These are phyloP conservation scores for Telopea speciosissima DNA, from an alignment of 177 flowering plant species.

Conservation along the genomic window DNA sequence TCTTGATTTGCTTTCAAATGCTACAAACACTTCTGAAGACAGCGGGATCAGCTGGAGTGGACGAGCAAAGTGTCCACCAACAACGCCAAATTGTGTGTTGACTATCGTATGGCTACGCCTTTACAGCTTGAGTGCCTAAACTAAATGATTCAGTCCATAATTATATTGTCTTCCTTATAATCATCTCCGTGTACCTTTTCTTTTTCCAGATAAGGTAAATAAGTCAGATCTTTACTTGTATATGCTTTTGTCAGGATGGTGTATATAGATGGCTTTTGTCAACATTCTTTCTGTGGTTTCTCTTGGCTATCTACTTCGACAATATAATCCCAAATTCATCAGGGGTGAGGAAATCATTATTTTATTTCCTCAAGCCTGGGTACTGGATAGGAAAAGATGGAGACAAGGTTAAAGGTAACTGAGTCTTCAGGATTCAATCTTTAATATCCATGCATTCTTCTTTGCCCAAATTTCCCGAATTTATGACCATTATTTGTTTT, in stretches of 20 bases:
- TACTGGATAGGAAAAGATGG: constrained; percentile 95
- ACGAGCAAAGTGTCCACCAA: constrained; percentile 51
- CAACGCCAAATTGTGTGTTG: constrained; percentile 54
- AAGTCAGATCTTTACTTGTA: background rate
- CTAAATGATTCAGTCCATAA: background rate
- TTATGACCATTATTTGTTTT: background rate
- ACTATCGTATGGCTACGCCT: constrained; percentile 54
- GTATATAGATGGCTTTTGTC: constrained; percentile 65
- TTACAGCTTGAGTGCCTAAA: background rate
- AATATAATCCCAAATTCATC: constrained; percentile 73
- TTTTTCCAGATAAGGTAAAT: background rate
- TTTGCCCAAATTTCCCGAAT: background rate
- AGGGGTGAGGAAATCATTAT: constrained; percentile 73
- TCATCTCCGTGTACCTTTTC: background rate
- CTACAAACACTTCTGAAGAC: constrained; percentile 65
- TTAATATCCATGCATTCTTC: background rate
- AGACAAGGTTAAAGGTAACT: constrained; percentile 59
- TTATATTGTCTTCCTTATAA: background rate
- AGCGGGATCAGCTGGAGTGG: constrained; percentile 77
- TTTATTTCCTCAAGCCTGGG: constrained; percentile 72
- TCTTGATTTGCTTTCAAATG: constrained; percentile 53
- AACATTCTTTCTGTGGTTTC: constrained; percentile 65
- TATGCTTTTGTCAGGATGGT: constrained; percentile 57
- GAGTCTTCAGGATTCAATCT: constrained; percentile 9
- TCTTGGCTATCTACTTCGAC: constrained; percentile 90